Evolutionary conservation across 257 asterid species (phyloP).

Genomic region (Solanum chilense): DNA sequence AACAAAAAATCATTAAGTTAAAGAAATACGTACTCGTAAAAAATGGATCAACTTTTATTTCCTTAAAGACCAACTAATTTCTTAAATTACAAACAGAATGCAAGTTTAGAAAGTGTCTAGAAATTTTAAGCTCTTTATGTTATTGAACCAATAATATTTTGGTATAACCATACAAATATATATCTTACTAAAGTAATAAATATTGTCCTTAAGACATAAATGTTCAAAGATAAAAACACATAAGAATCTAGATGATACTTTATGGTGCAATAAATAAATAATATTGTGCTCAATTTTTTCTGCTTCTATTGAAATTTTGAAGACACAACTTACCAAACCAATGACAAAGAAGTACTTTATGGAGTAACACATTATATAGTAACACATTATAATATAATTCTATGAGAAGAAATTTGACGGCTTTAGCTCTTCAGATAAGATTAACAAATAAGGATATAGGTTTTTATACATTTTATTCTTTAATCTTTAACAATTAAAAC

Average conservation of each 20-base stretch:
- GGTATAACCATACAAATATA: neutral
- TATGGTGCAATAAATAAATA: neutral
- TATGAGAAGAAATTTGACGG: neutral
- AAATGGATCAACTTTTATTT: neutral
- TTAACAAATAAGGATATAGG: neutral
- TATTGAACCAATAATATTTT: neutral
- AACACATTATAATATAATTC: neutral
- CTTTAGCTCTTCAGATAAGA: neutral
- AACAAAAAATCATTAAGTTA: too few relatives aligned
- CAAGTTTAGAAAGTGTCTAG: too few relatives aligned
- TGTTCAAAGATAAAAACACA: neutral
- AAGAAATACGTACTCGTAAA: neutral
- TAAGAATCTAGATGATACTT: neutral
- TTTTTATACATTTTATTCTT: neutral
- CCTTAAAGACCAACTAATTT: too few relatives aligned
- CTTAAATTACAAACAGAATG: too few relatives aligned
- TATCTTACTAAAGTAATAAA: neutral
- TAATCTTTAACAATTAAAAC: neutral
- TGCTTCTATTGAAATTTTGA: neutral
- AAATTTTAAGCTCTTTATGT: too few relatives aligned
- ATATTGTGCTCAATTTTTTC: neutral
- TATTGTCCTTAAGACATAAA: neutral
- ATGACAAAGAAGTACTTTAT: too few relatives aligned
- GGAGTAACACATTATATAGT: neutral
- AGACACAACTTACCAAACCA: neutral